phyloP scores from a whole-genome alignment of 768 basidiomycete genomes.

The Tephrocybe sp. region DNA sequence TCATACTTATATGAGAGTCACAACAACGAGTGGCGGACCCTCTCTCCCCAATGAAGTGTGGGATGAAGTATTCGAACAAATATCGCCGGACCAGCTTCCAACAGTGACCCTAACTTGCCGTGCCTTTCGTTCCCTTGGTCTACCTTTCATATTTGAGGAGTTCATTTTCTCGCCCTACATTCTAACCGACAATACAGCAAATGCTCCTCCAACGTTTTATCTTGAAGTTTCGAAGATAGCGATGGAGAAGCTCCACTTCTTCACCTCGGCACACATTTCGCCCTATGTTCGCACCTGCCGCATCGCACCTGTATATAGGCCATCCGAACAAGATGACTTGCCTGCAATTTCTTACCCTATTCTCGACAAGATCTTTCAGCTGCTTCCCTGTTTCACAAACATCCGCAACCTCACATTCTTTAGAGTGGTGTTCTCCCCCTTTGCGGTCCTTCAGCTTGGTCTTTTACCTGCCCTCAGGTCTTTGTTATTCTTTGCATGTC shows the following conservation, averaged over 20 bases:
- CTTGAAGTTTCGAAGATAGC: neutral
- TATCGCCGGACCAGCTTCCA: neutral
- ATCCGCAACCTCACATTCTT: neutral
- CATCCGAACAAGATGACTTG: neutral
- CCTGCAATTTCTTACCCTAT: neutral
- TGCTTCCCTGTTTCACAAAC: constrained; percentile 4
- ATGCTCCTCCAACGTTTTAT: neutral
- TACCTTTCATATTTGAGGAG: neutral
- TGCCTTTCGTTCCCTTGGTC: neutral
- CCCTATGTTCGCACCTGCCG: neutral
- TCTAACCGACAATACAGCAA: neutral
- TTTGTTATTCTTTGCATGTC: neutral
- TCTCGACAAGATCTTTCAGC: neutral
- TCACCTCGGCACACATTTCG: neutral
- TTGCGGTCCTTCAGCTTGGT: neutral
- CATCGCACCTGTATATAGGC: neutral
- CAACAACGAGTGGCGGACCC: too few species aligned
- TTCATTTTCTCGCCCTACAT: neutral
- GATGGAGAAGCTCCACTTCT: constrained; percentile 4
- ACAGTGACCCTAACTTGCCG: neutral
- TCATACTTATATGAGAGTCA: too few species aligned
- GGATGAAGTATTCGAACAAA: neutral
- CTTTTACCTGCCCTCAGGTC: neutral
- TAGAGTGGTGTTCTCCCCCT: neutral
- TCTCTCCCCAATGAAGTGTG: neutral